Percentiles rank a stretch among this genome's conserved stretches.
Evolutionary conservation across 2,329 filamentous ascomycete genomes (phyloP).

Genomic region (Aspergillus melleus): DNA sequence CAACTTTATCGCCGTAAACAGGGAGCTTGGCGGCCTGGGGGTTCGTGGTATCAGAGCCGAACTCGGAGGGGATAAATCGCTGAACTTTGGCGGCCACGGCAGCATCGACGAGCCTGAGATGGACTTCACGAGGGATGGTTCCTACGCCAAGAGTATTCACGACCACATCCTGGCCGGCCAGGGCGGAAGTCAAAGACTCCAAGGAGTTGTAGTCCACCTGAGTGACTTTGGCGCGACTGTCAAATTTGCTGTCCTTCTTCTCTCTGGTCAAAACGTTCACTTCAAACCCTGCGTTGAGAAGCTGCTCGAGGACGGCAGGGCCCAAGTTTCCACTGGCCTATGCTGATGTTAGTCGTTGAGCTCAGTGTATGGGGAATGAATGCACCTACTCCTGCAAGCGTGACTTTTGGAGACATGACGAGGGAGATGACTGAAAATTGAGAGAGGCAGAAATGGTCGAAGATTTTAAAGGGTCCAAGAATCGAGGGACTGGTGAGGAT

Average conservation of each 20-base stretch:
- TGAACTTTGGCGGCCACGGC: slow-evolving; percentile 7
- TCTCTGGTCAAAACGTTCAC: slow-evolving; percentile 29
- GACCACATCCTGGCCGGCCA: slow-evolving; percentile 31
- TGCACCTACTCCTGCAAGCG: too few relatives aligned
- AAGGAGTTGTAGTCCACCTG: slow-evolving; percentile 32
- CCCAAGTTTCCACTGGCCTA: slow-evolving; percentile 33
- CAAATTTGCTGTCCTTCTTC: slow-evolving; percentile 7
- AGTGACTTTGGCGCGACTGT: slow-evolving; percentile 12
- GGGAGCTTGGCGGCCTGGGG: slow-evolving; percentile 24
- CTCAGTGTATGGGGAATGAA: too few relatives aligned
- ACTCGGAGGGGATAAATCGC: slow-evolving; percentile 34
- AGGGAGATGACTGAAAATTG: too few relatives aligned
- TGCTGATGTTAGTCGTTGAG: too few relatives aligned
- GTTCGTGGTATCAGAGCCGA: slow-evolving; percentile 33
- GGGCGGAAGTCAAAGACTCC: slow-evolving; percentile 22
- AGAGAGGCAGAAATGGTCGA: too few relatives aligned
- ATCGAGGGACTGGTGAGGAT: too few relatives aligned
- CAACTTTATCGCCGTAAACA: slow-evolving; percentile 34
- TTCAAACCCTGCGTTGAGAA: slow-evolving; percentile 25
- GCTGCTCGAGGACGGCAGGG: slow-evolving; percentile 24
- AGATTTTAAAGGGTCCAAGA: too few relatives aligned
- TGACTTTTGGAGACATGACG: too few relatives aligned
- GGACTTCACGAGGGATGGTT: neutral
- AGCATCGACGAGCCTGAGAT: slow-evolving; percentile 12
- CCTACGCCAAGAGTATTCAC: slow-evolving; percentile 20